Base-by-base conservation (phyloP, 768 basidiomycete species). In the Rhizopogon rudus region DNA sequence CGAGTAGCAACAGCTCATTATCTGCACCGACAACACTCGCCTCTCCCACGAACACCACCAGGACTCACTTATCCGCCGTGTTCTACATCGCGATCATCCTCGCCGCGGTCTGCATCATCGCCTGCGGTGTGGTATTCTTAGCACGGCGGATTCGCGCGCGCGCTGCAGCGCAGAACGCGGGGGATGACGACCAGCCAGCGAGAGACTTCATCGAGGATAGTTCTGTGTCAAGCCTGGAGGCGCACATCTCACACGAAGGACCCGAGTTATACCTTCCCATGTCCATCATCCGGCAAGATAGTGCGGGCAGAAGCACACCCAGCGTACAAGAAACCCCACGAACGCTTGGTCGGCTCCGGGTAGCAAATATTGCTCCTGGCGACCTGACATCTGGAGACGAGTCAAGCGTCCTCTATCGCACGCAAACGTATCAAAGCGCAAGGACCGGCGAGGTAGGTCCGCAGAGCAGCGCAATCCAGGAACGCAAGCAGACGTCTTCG, bases 81-180 rank as follows among this genome's bases (percentile, higher is more conserved):
- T 75, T 81, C 61, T 83, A 83, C 59, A 61, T 81, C 4, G 79
- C 72, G 25, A 73, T 84, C 51, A 70, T 73, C n/a, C 67, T 83
- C 3, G 82, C 77, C 33, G 66, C 67, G 0, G 72, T 85, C 55
- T 71, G 74, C 16, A 70, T 75, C 35, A 57, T 81, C 48, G 77
- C 78, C 6, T 71, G 74, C 51, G 42, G 82, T 35, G 64, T 76
- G 14, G 75, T 79, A 40, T 59, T 82, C n/a, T 61, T 80, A 33
- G 76, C 79, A 0, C 81, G 77, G 76, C 73, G 70, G 57, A 63
- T 83, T 54, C 75, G 81, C 39, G 60, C 75, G 7, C 72, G 75
- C 51, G 54, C 68, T 48, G 71, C 71, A 48, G 67, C 64, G 44
- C 69, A 67, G 51, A 71, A 69, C 12, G 68, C 70, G 40, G 63